A percentile compares a stretch with the other conserved stretches of the same genome.
Evolutionary conservation across 2,329 filamentous ascomycete species (phyloP).

Genomic region (Blumeriella jaapii): DNA sequence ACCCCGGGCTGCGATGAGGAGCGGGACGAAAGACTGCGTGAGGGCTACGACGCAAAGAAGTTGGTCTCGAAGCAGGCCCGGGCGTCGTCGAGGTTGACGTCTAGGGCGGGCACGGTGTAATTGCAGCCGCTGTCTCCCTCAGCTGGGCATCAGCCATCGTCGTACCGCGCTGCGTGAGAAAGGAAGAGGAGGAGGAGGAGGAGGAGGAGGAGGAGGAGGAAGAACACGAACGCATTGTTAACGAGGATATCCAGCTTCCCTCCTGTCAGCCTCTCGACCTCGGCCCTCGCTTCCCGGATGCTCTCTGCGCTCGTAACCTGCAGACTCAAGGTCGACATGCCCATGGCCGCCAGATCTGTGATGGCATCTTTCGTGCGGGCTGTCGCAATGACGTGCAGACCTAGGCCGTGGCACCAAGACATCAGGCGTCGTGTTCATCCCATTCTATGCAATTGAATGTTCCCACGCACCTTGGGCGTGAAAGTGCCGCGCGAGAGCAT

Average conservation of each 20-base stretch:
- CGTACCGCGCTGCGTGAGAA: no score
- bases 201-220: no score
- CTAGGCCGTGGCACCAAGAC: conserved; percentile 9
- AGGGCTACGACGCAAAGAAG: conserved; percentile 33
- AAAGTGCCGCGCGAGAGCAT: conserved; percentile 31
- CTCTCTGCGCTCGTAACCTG: conserved; percentile 29
- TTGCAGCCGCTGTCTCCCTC: conserved; percentile 18
- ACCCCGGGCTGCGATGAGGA: conserved; percentile 24
- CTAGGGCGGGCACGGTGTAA: conserved; percentile 22
- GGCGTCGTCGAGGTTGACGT: conserved; percentile 26
- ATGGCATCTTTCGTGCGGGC: conserved; percentile 29
- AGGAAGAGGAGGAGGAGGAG: no score
- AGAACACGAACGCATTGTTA: conserved; percentile 10
- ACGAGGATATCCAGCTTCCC: conserved; percentile 13
- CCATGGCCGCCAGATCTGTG: conserved; percentile 19
- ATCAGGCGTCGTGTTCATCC: neutral
- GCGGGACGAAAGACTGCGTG: conserved; percentile 30
- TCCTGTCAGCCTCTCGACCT: conserved; percentile 8
- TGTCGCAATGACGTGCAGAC: conserved; percentile 32
- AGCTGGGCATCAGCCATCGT: neutral
- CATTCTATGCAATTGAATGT: no score
- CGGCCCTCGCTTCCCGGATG: conserved; percentile 15
- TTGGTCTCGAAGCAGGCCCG: conserved; percentile 29
- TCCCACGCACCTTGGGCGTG: conserved; percentile 25
- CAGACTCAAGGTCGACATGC: conserved; percentile 30